A percentile compares a stretch with the other conserved stretches of the same genome.
Conservation (phyloP, 208 protist genomes). For the Phytomonas serpens region DNA sequence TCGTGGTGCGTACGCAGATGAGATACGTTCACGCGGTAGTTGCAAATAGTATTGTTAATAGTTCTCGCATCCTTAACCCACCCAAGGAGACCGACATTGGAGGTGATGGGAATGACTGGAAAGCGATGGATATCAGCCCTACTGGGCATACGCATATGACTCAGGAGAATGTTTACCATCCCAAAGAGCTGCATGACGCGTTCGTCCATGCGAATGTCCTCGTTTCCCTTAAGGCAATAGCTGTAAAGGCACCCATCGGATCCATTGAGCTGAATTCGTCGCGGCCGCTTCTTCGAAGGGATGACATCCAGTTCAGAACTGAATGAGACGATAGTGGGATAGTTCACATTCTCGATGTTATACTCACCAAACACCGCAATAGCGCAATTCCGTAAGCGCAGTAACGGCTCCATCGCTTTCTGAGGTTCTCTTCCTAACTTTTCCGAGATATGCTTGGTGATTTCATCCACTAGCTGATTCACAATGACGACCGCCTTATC, state of each 20-base stretch:
- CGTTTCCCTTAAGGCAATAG: constrained; percentile 98
- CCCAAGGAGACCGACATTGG: constrained; percentile 98
- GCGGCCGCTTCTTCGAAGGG: constrained; percentile 98
- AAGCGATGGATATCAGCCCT: constrained; percentile 93
- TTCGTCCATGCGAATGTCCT: constrained; percentile 99
- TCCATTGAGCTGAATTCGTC: constrained; percentile 95
- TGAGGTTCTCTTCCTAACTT: constrained; percentile 92
- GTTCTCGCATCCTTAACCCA: constrained; percentile 98
- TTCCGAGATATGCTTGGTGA: constrained; percentile 93
- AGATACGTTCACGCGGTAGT: constrained; percentile 92
- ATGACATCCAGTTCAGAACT: constrained; percentile 95
- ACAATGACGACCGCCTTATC: constrained; percentile 78
- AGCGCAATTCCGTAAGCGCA: constrained; percentile 92
- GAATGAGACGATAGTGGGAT: constrained; percentile 94
- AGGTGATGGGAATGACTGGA: constrained; percentile 98
- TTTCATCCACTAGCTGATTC: constrained; percentile 95
- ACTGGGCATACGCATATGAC: constrained; percentile 75
- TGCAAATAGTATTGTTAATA: constrained; percentile 97
- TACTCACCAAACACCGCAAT: constrained; percentile 98
- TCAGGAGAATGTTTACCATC: constrained; percentile 99
- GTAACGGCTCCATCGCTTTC: constrained; percentile 93
- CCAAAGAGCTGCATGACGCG: constrained; percentile 99
- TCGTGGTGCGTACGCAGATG: constrained; percentile 83
- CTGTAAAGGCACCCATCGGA: constrained; percentile 95
- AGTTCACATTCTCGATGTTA: constrained; percentile 73